Evolutionary conservation across 345 rosid genomes (phyloP), one percentile per base, ranked within the genome.

Genomic region (Populus pruinosa): DNA sequence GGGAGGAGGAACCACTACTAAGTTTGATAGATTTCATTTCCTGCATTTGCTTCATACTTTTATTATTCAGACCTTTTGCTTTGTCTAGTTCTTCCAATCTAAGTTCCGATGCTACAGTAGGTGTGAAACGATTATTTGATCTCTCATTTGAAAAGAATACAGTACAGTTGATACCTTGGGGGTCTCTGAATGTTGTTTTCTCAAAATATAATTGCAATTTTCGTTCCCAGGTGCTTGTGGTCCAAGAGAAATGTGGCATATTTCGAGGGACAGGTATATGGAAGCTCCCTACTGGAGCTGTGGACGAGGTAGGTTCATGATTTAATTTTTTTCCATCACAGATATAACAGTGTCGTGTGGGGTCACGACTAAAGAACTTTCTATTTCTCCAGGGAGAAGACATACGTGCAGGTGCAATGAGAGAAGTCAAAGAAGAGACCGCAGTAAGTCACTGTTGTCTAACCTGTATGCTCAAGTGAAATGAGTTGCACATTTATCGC

Each of bases 371-470:
- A 29, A 20, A 33, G 25, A 76, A 36, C 55, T 78, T 38, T 36
- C 11, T 69, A 25, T 27, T 27, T 79, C 73, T 80, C 21, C 83
- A 96, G 98, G 99, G 98, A 31, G 97, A 96, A 82, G 93, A 92
- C 82, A 79, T 96, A 65, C 86, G 84, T 79, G 82, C 69, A 38
- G 94, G 97, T 70, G 96, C 93, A 20, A 85, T 90, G 18, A 90
- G 99, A 85, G 99, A 93, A 86, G 97, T 87, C 56, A 90, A 93
- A 84, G 97, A 96, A 91, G 99, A 91, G 86, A 96, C 99, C 5
- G 92, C 89, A 67, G 99, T 92, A 80, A 92, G 97, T 76, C 47
- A 53, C 55, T 55, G 41, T 33, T 35, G 8, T 65, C 68, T 35
- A 47, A 36, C 27, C 67, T 63, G 53, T 36, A 53, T 61, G 72